phyloP scores from a whole-genome alignment of 192 early-diverging fungal species.

The Backusella macrospora region DNA sequence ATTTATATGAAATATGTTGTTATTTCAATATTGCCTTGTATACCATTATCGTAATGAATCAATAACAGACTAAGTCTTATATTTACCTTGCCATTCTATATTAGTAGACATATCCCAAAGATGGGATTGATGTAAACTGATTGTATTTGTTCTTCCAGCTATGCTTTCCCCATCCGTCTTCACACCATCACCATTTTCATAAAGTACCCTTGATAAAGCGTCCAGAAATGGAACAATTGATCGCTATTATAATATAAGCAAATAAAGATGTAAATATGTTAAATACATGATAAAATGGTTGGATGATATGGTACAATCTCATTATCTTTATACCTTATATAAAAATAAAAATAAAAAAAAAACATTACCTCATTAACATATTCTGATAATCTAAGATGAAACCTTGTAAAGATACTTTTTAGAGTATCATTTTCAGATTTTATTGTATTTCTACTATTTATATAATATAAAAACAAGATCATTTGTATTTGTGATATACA shows the following conservation, averaged over 20 bases:
- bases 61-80: not conserved
- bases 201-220: conserved; percentile 2
- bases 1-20: too few relatives aligned
- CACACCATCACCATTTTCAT: not conserved
- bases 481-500: conserved; percentile 7
- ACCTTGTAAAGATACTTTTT: not conserved
- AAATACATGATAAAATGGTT: not conserved
- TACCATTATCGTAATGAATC: too few relatives aligned
- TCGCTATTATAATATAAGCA: not conserved
- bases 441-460: not conserved
- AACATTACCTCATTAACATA: conserved; percentile 8
- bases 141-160: not conserved
- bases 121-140: not conserved
- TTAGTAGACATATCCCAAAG: not conserved
- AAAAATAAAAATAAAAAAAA: not conserved
- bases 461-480: conserved; percentile 7
- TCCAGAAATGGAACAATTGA: conserved; percentile 13
- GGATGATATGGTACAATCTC: not conserved
- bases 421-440: not conserved
- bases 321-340: not conserved
- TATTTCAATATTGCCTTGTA: too few relatives aligned
- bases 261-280: not conserved
- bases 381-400: conserved; percentile 11
- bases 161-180: not conserved
- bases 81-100: conserved; percentile 21